Base-by-base conservation (phyloP, 2,329 filamentous ascomycete genomes). In the Pyrenochaeta sp. region DNA sequence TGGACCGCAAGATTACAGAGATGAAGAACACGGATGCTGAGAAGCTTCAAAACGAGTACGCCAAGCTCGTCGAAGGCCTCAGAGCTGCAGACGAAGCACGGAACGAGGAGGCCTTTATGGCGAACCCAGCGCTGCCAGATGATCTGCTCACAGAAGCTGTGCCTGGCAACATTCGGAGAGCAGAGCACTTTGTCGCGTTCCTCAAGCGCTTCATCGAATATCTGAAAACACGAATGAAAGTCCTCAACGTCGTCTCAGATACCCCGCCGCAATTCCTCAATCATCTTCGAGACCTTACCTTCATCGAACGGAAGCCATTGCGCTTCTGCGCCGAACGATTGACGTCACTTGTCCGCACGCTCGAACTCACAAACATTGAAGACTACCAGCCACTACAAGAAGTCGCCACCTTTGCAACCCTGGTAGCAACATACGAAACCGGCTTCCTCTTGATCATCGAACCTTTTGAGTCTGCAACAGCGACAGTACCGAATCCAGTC, bases 171-270 rank as follows among this genome's bases (percentile, higher is more conserved):
- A 99, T 99, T 61, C 84, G 95, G 56, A 85, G 95, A 77, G 95
- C 95, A 4, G 95, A 99, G 69, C 95, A 99, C 73, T 99, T 99
- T 71, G 87, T 97, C 12, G 87, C 92, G 0, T 99, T 99, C 74
- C 78, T 99, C 51, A 97, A 97, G 74, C 85, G 95, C 56, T 99
- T 99, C 73, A 95, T 99, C 62, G 96, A 99, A 75, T 99, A 99
- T 69, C 83, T 99, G 45, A 97, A 92, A 83, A 98, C 94, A 1
- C 87, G 96, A 53, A 98, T 99, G 95, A 98, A 97, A 81, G 93
- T 98, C 12, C 87, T 95, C 4, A 92, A 97, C 71, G 94, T 97
- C 61, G 97, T 98, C 60, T 97, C 95, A 7, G 95, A 99, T 76
- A 99, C 94, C 0, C 95, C 95, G 0, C 90, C 91, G 2, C 97